A percentile compares a stretch with the other conserved stretches of the same genome.
Conservation (phyloP, 1,139 yeast species). For the Yamadazyma aaseri region DNA sequence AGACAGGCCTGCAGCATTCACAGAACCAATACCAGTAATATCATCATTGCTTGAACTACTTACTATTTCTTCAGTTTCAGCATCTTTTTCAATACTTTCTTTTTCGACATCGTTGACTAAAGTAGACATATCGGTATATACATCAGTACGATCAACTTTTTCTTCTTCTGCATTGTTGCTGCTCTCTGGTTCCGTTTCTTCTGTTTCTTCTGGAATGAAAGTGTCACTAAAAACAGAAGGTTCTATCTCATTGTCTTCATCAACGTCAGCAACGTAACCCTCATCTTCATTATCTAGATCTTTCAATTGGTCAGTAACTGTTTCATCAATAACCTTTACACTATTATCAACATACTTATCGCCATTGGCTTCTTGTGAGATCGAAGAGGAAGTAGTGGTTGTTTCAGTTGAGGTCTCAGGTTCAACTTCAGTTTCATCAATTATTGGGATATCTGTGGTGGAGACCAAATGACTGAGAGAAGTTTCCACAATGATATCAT, state of each 20-base stretch:
- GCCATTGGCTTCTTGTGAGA: neutral
- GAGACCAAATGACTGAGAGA: constrained; percentile 8
- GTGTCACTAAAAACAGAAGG: too few species aligned
- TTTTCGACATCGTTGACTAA: too few species aligned
- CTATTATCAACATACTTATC: constrained; percentile 6
- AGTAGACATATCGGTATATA: too few species aligned
- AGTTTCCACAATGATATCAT: constrained; percentile 20
- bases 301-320: constrained; percentile 4
- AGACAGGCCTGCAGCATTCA: constrained; percentile 2
- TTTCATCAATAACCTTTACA: constrained; percentile 6
- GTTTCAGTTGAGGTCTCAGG: constrained; percentile 11
- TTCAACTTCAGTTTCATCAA: constrained; percentile 11
- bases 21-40: too few species aligned
- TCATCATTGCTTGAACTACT: too few species aligned
- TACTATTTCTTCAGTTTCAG: constrained; percentile 3
- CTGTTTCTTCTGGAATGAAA: constrained; percentile 8
- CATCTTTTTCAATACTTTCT: too few species aligned
- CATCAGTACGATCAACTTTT: too few species aligned
- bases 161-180: constrained; percentile 8
- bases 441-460: constrained; percentile 5
- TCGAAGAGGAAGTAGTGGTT: constrained; percentile 5
- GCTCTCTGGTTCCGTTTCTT: constrained; percentile 7
- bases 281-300: constrained; percentile 7
- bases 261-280: constrained; percentile 8
- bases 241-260: constrained; percentile 1